These are phyloP conservation scores for Aspergillus hortae DNA, from an alignment of 2,329 filamentous ascomycete species.

Conservation along the genomic window DNA sequence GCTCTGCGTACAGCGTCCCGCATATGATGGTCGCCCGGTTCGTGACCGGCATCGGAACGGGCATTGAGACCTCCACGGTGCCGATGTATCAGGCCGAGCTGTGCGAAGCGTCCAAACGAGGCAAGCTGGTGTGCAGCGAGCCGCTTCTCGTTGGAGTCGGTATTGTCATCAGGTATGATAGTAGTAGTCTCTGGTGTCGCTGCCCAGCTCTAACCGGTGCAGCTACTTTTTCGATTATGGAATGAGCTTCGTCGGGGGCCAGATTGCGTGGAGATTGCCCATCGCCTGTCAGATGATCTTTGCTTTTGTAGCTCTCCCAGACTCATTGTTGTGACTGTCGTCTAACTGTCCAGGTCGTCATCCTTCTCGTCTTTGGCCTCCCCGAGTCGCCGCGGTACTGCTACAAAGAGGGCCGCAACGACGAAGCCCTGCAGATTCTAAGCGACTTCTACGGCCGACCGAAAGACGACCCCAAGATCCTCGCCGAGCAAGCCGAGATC, in stretches of 20 bases:
- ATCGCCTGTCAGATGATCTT: conserved; percentile 48
- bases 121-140: conserved; percentile 42
- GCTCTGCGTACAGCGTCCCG: conserved; percentile 25
- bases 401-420: conserved; percentile 39
- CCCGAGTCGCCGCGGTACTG: conserved; percentile 41
- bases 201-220: neutral
- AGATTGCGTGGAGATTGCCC: conserved; percentile 46
- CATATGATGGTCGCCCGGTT: conserved; percentile 44
- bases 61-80: conserved; percentile 39
- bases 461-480: conserved; percentile 19
- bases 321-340: neutral
- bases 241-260: conserved; percentile 35
- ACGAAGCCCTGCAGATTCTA: conserved; percentile 26
- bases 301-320: conserved; percentile 36
- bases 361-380: conserved; percentile 19
- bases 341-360: conserved; percentile 11
- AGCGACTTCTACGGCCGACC: conserved; percentile 24
- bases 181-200: neutral
- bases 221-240: conserved; percentile 31
- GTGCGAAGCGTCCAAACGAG: conserved; percentile 40
- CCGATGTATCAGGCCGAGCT: conserved; percentile 46
- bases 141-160: conserved; percentile 37
- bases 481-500: conserved; percentile 35
- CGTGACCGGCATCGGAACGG: conserved; percentile 51
- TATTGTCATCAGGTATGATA: conserved; percentile 28